Conservation (phyloP, 2,329 filamentous ascomycete species). For the Ophiosphaerella korrae region DNA sequence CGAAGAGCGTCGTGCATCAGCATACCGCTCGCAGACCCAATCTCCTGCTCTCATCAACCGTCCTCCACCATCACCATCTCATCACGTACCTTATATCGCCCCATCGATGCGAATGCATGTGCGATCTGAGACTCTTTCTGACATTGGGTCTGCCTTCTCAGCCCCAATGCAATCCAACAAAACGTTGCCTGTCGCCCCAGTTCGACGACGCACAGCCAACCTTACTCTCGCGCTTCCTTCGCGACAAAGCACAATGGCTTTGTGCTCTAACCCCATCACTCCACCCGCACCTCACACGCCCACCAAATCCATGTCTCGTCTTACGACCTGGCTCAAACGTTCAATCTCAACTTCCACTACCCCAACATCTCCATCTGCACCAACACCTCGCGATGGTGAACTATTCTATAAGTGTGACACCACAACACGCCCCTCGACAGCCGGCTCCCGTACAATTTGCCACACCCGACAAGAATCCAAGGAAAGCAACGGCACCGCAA, state of each 20-base stretch:
- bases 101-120: slow-evolving; percentile 53
- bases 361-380: slow-evolving; percentile 15
- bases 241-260: slow-evolving; percentile 28
- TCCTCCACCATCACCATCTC: slow-evolving; percentile 40
- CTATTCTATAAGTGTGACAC: slow-evolving; percentile 41
- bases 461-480: slow-evolving; percentile 40
- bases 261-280: slow-evolving; percentile 43
- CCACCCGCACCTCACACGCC: slow-evolving; percentile 40
- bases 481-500: slow-evolving; percentile 33
- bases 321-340: slow-evolving; percentile 45
- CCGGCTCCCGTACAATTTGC: slow-evolving; percentile 22
- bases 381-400: slow-evolving; percentile 11
- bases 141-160: slow-evolving; percentile 55
- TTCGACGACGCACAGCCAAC: slow-evolving; percentile 22
- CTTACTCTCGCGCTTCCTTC: slow-evolving; percentile 33
- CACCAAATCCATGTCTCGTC: slow-evolving; percentile 39
- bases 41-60: slow-evolving; percentile 33
- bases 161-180: slow-evolving; percentile 40
- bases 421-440: slow-evolving; percentile 27
- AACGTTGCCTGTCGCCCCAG: slow-evolving; percentile 9
- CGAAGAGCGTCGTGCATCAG: slow-evolving; percentile 52
- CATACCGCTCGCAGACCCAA: slow-evolving; percentile 37
- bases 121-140: slow-evolving; percentile 54
- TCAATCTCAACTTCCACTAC: slow-evolving; percentile 32
- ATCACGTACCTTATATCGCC: slow-evolving; percentile 55